Base-by-base conservation (phyloP, 352 stramenopile species). In the Pythium myriotylum region DNA sequence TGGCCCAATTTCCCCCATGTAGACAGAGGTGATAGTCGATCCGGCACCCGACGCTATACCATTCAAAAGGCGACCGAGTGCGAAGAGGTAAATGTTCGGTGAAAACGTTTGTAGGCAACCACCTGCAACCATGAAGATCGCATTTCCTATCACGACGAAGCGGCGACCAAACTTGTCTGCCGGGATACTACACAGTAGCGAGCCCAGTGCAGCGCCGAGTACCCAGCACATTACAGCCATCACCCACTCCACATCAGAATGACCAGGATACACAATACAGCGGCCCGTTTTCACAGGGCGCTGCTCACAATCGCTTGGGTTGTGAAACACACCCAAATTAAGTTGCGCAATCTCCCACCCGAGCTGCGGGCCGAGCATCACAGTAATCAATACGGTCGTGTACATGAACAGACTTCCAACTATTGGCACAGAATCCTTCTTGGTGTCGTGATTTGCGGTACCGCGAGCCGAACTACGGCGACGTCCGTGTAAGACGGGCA, bases 271-370 rank as follows among this genome's bases (percentile, higher is more conserved):
- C 27, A 82, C 48, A 48, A 77, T 73, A 57, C 74, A 82, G 16
- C 55, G 59, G 12, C 67, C 65, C 9, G 52, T 46, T 13, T 62
- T 59, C 6, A 77, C 68, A 4, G 68, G 70, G 10, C 42, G 43
- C 19, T 61, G 37, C 7, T 39, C 41, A 29, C 74, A 82, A 27
- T 74, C 63, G 20, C 65, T 73, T 5, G 53, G 54, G 54, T 79
- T 76, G 56, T 82, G 62, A 50, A 82, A 82, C 13, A 64, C 53
- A 24, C 60, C 58, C 19, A 77, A 61, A 57, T 82, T 82, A 51
- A 82, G 74, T 46, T 82, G 74, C 40, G 70, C 63, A 32, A 79
- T 68, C 33, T 77, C 54, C 74, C 74, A 82, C 7, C 74, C 71
- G 27, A 79, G 66, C 42, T 82, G 68, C 16, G 68, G 64, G 1